A percentile compares a stretch with the other conserved stretches of the same genome.
Conservation (phyloP, 2,329 filamentous ascomycete species). For the Trichoderma sp. region DNA sequence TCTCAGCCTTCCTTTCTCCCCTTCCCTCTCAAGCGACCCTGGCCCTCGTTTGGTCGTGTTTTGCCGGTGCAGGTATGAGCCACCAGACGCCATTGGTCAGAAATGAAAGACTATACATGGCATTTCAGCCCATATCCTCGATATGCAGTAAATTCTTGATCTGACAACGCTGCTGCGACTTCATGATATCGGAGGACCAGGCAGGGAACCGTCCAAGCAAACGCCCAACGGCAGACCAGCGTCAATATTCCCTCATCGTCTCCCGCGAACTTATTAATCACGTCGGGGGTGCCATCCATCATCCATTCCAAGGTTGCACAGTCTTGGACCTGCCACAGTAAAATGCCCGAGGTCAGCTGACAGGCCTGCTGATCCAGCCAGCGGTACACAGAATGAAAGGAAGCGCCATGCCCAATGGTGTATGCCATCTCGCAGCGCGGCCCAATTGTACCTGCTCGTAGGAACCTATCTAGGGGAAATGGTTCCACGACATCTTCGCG, state of each 20-base stretch:
- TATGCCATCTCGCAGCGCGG: slow-evolving; percentile 5
- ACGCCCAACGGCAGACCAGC: slow-evolving; percentile 2
- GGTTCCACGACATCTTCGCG: slow-evolving; percentile 25
- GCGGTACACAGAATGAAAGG: not conserved
- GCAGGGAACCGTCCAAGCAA: slow-evolving; percentile 1
- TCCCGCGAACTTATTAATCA: slow-evolving; percentile 8
- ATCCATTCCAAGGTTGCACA: slow-evolving; percentile 3
- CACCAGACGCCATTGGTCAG: not conserved
- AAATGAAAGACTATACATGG: not conserved
- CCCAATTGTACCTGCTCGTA: slow-evolving; percentile 14
- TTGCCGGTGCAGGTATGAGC: not conserved
- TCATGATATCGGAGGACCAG: not conserved
- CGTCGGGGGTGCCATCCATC: slow-evolving; percentile 19
- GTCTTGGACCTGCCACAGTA: slow-evolving; percentile 14
- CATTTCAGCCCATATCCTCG: slow-evolving; percentile 14
- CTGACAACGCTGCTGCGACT: not conserved
- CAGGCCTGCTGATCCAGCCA: slow-evolving; percentile 15
- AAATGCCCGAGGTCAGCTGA: slow-evolving; percentile 27
- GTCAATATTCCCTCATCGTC: slow-evolving; percentile 19
- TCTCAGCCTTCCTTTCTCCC: slow-evolving; percentile 11
- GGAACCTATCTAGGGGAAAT: slow-evolving; percentile 10
- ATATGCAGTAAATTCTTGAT: not conserved
- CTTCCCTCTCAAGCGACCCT: not conserved
- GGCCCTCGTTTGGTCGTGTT: not conserved
- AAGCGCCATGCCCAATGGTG: slow-evolving; percentile 5